A percentile compares a stretch with the other conserved stretches of the same genome.
Conservation (phyloP, 2,329 filamentous ascomycete genomes). For the Beauveria asiatica region DNA sequence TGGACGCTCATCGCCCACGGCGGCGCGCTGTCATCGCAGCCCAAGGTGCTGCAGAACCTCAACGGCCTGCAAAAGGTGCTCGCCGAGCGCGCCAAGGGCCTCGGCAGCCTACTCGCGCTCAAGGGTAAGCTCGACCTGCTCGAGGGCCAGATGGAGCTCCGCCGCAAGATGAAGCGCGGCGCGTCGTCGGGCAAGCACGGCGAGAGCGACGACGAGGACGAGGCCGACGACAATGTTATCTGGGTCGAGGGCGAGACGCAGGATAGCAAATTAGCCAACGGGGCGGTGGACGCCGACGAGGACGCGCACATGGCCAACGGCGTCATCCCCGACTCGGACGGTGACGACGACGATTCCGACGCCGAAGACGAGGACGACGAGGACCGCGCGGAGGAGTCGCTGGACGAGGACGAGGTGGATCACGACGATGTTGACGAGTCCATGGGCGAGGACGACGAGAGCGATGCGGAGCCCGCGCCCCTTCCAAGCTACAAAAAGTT, state of each 20-base stretch:
- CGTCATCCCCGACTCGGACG: conserved; percentile 50
- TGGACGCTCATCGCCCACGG: conserved; percentile 91
- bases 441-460: conserved; percentile 47
- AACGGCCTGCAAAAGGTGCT: conserved; percentile 76
- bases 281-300: conserved; percentile 16
- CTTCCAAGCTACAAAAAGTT: conserved; percentile 36
- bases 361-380: conserved; percentile 37
- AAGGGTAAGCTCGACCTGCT: conserved; percentile 96
- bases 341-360: conserved; percentile 40
- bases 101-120: conserved; percentile 74
- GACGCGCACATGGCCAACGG: conserved; percentile 45
- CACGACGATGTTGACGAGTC: conserved; percentile 50
- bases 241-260: conserved; percentile 80
- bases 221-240: conserved; percentile 62
- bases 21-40: conserved; percentile 78
- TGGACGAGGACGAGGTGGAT: conserved; percentile 52
- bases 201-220: conserved; percentile 44
- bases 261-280: conserved; percentile 30
- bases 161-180: conserved; percentile 56
- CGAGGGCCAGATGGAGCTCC: conserved; percentile 76
- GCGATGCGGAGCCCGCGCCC: conserved; percentile 41
- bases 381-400: conserved; percentile 38
- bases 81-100: conserved; percentile 72
- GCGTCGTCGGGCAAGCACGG: conserved; percentile 30
- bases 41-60: conserved; percentile 72